A percentile compares a stretch with the other conserved stretches of the same genome.
Conservation (phyloP, 1,284 basidiomycete genomes). For the Leccinum discolor region DNA sequence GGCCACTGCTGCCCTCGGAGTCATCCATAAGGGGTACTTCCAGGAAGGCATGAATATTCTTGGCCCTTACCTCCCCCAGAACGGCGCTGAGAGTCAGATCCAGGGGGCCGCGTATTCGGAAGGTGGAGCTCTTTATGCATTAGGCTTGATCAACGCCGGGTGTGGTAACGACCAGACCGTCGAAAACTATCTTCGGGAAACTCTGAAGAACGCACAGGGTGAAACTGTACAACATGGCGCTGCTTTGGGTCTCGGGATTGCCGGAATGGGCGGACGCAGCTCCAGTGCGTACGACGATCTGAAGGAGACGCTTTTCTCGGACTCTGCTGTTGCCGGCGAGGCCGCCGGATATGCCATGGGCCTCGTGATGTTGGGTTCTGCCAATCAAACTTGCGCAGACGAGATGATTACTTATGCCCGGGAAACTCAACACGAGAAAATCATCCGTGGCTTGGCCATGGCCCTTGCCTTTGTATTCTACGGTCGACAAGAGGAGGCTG, state of each 20-base stretch:
- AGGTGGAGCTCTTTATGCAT: slow-evolving; percentile 90
- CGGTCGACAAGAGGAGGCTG: slow-evolving; percentile 88
- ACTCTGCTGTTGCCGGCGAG: slow-evolving; percentile 93
- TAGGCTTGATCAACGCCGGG: slow-evolving; percentile 93
- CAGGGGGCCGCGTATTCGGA: slow-evolving; percentile 85
- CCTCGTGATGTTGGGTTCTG: slow-evolving; percentile 93
- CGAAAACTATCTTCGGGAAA: slow-evolving; percentile 74
- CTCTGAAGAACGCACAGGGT: slow-evolving; percentile 69
- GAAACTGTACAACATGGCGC: slow-evolving; percentile 96
- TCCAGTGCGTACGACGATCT: slow-evolving; percentile 90
- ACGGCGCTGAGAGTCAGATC: slow-evolving; percentile 70
- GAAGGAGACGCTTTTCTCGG: slow-evolving; percentile 85
- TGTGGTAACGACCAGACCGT: slow-evolving; percentile 74
- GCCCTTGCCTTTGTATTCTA: slow-evolving; percentile 92
- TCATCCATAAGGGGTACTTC: slow-evolving; percentile 96
- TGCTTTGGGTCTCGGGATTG: slow-evolving; percentile 90
- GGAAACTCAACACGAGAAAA: slow-evolving; percentile 98
- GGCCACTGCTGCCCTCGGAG: slow-evolving; percentile 91
- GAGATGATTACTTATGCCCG: slow-evolving; percentile 95
- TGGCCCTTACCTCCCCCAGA: slow-evolving; percentile 89
- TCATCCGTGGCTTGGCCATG: slow-evolving; percentile 91
- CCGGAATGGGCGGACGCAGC: slow-evolving; percentile 89
- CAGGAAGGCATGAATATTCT: slow-evolving; percentile 91
- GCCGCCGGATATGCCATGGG: slow-evolving; percentile 96
- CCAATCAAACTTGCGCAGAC: slow-evolving; percentile 72